Evolutionary conservation across 768 basidiomycete species (phyloP), one percentile per base, ranked within the genome.

Genomic region (Amylocystis lapponica): DNA sequence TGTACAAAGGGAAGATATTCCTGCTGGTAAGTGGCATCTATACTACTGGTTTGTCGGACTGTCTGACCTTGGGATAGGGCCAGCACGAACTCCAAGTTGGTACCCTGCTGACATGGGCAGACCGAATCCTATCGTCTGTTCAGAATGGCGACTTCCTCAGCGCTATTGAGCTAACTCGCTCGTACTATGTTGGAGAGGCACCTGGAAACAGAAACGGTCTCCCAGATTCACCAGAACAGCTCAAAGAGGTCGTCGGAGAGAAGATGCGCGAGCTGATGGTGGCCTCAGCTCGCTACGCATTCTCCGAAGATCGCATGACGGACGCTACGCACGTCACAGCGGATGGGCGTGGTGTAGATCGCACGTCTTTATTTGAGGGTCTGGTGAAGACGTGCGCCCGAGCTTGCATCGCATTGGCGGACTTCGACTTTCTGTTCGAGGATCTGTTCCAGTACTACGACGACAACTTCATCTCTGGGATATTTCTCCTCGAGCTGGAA

Each of bases 301-400:
- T 99, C 62, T 94, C 95, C 2, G 90, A 96, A 55, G 92, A 98
- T 12, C 83, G 96, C 20, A 83, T 98, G 79, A 82, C 74, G 19
- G 96, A 98, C 60, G 77, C 74, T 30, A 95, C 93, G 2, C 93
- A 97, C 63, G 59, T 67, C 39, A 85, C 80, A 12, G 74, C 79
- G 6, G 87, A 93, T 59, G 85, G 86, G 17, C 80, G 90, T 29
- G 95, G 95, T 19, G 93, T 98, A 9, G 95, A 98, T 62, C 76
- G 89, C 36, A 96, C 93, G 0, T 71, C 78, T 17, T 68, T 98
- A 14, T 99, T 98, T 56, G 88, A 97, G 66, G 83, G 76, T 16
- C 75, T 99, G 14, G 93, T 97, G 5, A 66, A 71, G 8, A 76
- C 81, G 2, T 89, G 81, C 55, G 79, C 82, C 26, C 79, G 77